Evolutionary conservation across 768 basidiomycete genomes (phyloP).

Genomic region (Auriscalpium vulgare): DNA sequence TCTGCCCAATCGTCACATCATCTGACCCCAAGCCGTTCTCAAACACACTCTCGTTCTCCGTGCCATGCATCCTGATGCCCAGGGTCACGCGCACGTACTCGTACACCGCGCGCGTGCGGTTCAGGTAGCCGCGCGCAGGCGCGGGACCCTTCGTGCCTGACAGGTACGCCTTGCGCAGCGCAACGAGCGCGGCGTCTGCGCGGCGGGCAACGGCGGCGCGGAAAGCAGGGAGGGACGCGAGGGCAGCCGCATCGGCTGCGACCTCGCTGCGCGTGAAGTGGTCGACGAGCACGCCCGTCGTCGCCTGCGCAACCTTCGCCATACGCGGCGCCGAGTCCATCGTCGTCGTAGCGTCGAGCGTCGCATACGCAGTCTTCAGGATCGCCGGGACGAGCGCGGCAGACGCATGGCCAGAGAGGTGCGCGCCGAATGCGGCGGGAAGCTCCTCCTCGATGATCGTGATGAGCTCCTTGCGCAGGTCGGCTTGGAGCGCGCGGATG

Average conservation of each 20-base stretch:
- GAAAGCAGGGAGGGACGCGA: slow-evolving; percentile 41
- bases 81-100: slow-evolving; percentile 65
- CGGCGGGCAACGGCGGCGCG: slow-evolving; percentile 44
- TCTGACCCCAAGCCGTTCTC: slow-evolving; percentile 58
- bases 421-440: slow-evolving; percentile 33
- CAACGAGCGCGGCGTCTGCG: slow-evolving; percentile 36
- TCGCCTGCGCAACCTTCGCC: slow-evolving; percentile 32
- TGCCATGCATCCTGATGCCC: slow-evolving; percentile 76
- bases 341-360: slow-evolving; percentile 58
- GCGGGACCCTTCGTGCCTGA: slow-evolving; percentile 49
- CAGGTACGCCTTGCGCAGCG: slow-evolving; percentile 48
- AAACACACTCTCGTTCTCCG: slow-evolving; percentile 58
- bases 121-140: slow-evolving; percentile 62
- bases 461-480: slow-evolving; percentile 46
- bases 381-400: slow-evolving; percentile 29
- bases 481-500: slow-evolving; percentile 64
- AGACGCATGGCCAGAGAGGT: slow-evolving; percentile 29
- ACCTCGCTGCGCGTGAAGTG: neutral
- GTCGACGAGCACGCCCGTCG: neutral
- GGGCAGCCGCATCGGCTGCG: slow-evolving; percentile 15
- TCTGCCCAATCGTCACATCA: slow-evolving; percentile 62
- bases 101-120: slow-evolving; percentile 65
- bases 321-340: slow-evolving; percentile 69
- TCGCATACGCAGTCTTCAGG: slow-evolving; percentile 34
- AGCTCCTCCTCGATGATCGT: slow-evolving; percentile 48